A percentile compares a stretch with the other conserved stretches of the same genome.
These are phyloP conservation scores for Bruguiera hainesii DNA, from an alignment of 441 rosid species.

Conservation along the genomic window DNA sequence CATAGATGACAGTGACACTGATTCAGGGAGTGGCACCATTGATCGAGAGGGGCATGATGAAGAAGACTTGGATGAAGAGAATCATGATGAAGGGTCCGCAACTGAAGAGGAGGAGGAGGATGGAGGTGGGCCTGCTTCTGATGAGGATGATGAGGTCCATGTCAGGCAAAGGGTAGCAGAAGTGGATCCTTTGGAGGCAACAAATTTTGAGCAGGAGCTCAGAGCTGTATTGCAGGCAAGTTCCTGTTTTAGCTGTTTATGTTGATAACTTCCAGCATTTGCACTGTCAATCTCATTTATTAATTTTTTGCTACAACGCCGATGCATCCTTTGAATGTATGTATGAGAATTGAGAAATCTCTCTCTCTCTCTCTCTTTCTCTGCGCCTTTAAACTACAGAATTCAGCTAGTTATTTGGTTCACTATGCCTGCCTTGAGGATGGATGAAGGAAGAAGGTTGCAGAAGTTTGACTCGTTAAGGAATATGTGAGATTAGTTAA, in stretches of 20 bases:
- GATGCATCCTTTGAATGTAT: neutral
- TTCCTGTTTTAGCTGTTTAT: constrained; percentile 12
- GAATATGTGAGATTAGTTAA: too few relatives aligned
- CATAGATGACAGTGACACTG: constrained; percentile 62
- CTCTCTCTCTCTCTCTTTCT: too few relatives aligned
- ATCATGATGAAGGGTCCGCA: constrained; percentile 65
- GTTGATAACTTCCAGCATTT: neutral
- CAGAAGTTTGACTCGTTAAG: too few relatives aligned
- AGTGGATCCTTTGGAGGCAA: constrained; percentile 79
- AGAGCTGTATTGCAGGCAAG: constrained; percentile 95
- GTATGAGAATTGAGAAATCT: too few relatives aligned
- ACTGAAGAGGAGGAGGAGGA: constrained; percentile 81
- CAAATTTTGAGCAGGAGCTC: constrained; percentile 82
- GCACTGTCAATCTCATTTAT: neutral
- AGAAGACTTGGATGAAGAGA: constrained; percentile 81
- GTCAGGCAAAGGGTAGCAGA: constrained; percentile 81
- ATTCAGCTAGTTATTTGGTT: too few relatives aligned
- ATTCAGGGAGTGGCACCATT: constrained; percentile 80
- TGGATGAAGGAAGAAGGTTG: too few relatives aligned
- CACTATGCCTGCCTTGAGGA: too few relatives aligned
- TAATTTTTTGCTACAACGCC: neutral
- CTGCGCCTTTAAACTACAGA: too few relatives aligned
- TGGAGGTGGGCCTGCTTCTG: constrained; percentile 69
- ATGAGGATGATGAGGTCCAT: constrained; percentile 85
- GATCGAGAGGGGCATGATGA: constrained; percentile 69